Base-by-base conservation (phyloP, 2,329 filamentous ascomycete species). In the Trichoderma lentiforme region DNA sequence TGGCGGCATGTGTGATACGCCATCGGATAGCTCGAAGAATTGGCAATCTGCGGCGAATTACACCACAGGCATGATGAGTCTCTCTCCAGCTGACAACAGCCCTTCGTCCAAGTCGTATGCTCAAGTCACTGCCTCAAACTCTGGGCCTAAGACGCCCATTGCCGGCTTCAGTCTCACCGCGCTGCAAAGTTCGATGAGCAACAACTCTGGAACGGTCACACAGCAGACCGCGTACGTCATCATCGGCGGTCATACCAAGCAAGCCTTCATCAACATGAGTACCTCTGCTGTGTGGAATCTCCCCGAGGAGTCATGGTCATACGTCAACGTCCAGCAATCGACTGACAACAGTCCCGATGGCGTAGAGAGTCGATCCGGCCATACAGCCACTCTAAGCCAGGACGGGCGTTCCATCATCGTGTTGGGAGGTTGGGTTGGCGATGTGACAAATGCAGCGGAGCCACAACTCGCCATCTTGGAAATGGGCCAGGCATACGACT, bases 191-290 rank as follows among this genome's bases (percentile, higher is more conserved):
- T 91, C 92, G 1, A 90, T 89, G 75, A 90, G 91, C 24, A 92
- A 92, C 78, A 86, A 86, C 5, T 90, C 88, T 18, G 90, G 88
- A 3, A 84, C 85, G 3, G 84, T 91, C 53, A 91, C 90, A 5
- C 92, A 94, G 78, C 90, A 95, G 78, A 90, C 92, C 74, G 91
- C 91, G 76, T 95, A 93, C 75, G 89, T 97, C 14, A 83, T 98
- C 26, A 83, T 98, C 18, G 95, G 95, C 53, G 95, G 95, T 0
- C 94, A 98, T 79, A 97, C 94, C 0, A 86, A 89, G 75, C 82
- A 85, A 18, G 95, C 94, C 0, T 98, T 97, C 79, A 91, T 98
- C 82, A 97, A 98, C 80, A 98, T 97, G 92, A 97, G 93, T 71
- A 93, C 94, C 57, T 89, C 95, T 1, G 95, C 94, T 0, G 84